Evolutionary conservation across 108 stramenopile species (phyloP).

Genomic region (Cyclotella atomus): DNA sequence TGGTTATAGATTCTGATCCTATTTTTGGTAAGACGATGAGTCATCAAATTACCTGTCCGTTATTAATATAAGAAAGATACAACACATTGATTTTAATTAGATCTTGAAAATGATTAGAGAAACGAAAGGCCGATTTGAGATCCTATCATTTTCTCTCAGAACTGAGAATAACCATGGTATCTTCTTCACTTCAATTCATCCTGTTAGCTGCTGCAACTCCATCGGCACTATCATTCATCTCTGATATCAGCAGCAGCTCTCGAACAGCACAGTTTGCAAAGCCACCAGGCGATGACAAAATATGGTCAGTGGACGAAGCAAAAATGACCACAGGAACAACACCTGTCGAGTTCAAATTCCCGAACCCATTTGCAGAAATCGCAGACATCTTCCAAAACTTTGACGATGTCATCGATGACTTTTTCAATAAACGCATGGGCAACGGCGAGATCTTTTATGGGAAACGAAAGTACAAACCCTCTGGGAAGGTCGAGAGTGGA

Average conservation of each 20-base stretch:
- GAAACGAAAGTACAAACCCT: slow-evolving; percentile 81
- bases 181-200: slow-evolving; percentile 4
- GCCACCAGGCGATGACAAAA: background rate
- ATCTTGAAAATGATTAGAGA: no score
- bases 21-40: no score
- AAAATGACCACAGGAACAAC: background rate
- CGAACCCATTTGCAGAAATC: slow-evolving; percentile 39
- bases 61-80: no score
- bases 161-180: no score
- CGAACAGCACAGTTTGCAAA: background rate
- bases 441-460: slow-evolving; percentile 70
- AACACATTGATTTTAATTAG: no score
- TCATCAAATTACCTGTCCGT: no score
- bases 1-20: no score
- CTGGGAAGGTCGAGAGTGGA: slow-evolving; percentile 63
- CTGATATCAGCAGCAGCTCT: background rate
- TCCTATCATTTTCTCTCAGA: no score
- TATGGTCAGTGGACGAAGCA: slow-evolving; percentile 1
- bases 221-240: background rate
- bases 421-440: slow-evolving; percentile 76
- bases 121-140: no score
- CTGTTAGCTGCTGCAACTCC: background rate
- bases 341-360: slow-evolving; percentile 20
- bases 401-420: slow-evolving; percentile 84
- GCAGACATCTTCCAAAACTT: slow-evolving; percentile 54